Conservation (phyloP, 257 asterid genomes). For the Schizonepeta tenuifolia region DNA sequence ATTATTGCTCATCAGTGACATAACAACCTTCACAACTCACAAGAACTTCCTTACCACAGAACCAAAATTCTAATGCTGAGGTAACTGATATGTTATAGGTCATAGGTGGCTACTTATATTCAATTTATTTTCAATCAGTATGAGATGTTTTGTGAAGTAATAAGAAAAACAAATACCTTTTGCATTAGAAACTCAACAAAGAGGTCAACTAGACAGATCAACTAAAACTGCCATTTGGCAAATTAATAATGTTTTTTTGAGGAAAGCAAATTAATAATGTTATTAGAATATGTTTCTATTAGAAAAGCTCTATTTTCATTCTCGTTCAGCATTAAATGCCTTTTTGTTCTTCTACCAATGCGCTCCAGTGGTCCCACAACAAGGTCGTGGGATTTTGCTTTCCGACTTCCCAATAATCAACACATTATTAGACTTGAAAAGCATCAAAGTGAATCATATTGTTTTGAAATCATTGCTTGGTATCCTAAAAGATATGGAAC, state of each 20-base stretch:
- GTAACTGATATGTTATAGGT: not conserved
- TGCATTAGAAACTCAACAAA: not conserved
- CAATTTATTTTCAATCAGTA: not conserved
- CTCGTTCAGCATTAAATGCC: not conserved
- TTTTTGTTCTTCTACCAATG: not conserved
- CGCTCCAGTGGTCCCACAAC: too few relatives aligned
- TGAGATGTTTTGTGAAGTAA: conserved; percentile 10
- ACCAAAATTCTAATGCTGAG: not conserved
- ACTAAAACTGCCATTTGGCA: conserved; percentile 3
- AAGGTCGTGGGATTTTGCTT: too few relatives aligned
- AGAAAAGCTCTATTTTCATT: not conserved
- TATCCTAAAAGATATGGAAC: not conserved
- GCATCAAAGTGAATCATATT: not conserved
- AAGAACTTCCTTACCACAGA: not conserved
- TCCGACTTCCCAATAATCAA: not conserved
- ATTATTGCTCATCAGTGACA: not conserved
- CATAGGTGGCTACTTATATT: too few relatives aligned
- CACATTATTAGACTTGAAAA: too few relatives aligned
- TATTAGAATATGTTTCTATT: not conserved
- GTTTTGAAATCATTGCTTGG: conserved; percentile 7
- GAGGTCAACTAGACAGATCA: conserved; percentile 1
- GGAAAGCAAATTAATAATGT: too few relatives aligned
- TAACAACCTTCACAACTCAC: not conserved
- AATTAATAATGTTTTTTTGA: too few relatives aligned
- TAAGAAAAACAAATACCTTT: not conserved